These are phyloP conservation scores for Tetrastigma voinierianum DNA, from an alignment of 164 flowering plant species.

Conservation along the genomic window DNA sequence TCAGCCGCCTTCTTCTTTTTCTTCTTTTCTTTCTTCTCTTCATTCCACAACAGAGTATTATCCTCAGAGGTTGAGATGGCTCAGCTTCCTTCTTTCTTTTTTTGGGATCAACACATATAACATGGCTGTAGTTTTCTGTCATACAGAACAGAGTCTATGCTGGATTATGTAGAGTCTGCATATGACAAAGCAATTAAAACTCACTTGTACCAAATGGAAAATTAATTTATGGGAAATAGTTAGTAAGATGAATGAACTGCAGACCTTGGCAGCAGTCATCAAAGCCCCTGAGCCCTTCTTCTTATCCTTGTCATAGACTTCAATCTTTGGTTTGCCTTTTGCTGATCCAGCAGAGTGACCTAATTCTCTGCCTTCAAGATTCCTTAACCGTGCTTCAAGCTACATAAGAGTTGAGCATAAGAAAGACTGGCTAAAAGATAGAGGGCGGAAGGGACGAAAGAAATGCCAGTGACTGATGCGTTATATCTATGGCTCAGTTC, in stretches of 20 bases:
- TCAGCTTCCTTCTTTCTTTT: constrained; percentile 17
- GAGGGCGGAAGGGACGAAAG: neutral
- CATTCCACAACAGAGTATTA: constrained; percentile 16
- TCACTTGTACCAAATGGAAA: neutral
- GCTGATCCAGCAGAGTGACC: constrained; percentile 80
- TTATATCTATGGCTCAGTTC: constrained; percentile 65
- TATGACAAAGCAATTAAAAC: neutral
- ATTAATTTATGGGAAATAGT: neutral
- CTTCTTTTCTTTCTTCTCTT: constrained; percentile 34
- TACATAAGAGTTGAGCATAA: constrained; percentile 12
- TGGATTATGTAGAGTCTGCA: constrained; percentile 77
- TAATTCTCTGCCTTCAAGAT: constrained; percentile 81
- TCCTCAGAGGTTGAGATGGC: constrained; percentile 12
- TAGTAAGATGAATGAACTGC: neutral
- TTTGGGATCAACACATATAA: neutral
- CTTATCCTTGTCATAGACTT: constrained; percentile 76
- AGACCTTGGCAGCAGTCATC: constrained; percentile 85
- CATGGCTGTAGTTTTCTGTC: constrained; percentile 12
- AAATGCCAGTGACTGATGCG: too few relatives aligned
- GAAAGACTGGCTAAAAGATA: too few relatives aligned
- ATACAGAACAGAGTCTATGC: constrained; percentile 58
- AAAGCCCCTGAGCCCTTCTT: constrained; percentile 75
- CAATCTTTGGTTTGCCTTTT: constrained; percentile 93
- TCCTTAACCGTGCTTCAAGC: constrained; percentile 86
- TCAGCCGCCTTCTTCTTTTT: constrained; percentile 20